Percentiles rank a stretch among this genome's conserved stretches.
phyloP scores from a whole-genome alignment of 192 early-diverging fungal species.

The Podila horticola region DNA sequence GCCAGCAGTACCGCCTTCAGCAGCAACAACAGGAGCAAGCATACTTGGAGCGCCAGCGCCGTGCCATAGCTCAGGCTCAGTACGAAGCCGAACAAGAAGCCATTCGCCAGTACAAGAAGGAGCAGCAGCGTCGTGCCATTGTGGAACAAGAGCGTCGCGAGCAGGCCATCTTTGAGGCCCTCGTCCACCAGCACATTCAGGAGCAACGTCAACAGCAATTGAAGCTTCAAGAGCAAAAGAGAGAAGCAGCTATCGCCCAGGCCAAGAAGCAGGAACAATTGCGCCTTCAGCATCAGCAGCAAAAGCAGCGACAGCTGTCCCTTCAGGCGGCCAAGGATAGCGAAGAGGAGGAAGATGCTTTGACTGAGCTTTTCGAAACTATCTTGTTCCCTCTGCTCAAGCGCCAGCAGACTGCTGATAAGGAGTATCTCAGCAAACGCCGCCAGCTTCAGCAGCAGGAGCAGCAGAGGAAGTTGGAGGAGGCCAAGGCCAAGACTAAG shows the following conservation, averaged over 20 bases:
- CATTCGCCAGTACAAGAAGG: constrained; percentile 29
- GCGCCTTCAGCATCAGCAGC: constrained; percentile 6
- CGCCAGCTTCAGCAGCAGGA: constrained; percentile 12
- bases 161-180: constrained; percentile 11
- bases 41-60: not conserved
- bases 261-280: constrained; percentile 10
- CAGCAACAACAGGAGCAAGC: constrained; percentile 5
- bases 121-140: constrained; percentile 13
- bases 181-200: constrained; percentile 21
- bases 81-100: constrained; percentile 45
- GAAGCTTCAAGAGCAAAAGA: not conserved
- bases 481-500: constrained; percentile 8
- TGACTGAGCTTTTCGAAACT: constrained; percentile 22
- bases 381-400: constrained; percentile 50
- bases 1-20: constrained; percentile 33
- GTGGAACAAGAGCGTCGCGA: constrained; percentile 18
- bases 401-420: constrained; percentile 27
- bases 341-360: constrained; percentile 6
- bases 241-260: not conserved
- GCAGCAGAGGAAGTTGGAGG: constrained; percentile 11
- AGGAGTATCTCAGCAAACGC: constrained; percentile 31
- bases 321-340: constrained; percentile 4
- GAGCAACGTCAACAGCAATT: constrained; percentile 21
- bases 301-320: constrained; percentile 22
- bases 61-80: constrained; percentile 31